phyloP scores from a whole-genome alignment of 2,329 filamentous ascomycete genomes.

The Penicillium freii region DNA sequence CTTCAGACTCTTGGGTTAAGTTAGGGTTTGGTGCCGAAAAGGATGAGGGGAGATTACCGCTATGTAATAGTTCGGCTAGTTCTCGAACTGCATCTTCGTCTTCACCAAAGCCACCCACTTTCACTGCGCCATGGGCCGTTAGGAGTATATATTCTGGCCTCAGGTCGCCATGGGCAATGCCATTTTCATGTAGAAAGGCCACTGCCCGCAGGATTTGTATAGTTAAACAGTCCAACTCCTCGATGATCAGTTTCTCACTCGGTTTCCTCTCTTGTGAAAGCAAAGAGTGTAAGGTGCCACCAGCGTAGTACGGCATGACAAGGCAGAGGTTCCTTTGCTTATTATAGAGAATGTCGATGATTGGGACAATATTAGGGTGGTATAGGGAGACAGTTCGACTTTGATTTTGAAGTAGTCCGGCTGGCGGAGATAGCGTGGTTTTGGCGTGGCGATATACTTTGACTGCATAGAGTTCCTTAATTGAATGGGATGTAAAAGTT shows the following conservation, averaged over 20 bases:
- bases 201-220: constrained; percentile 4
- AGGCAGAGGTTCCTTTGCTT: constrained; percentile 5
- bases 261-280: neutral
- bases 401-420: neutral
- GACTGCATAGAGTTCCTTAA: constrained; percentile 7
- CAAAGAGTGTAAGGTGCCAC: constrained; percentile 3
- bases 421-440: neutral
- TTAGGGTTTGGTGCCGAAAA: neutral
- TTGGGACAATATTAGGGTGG: constrained; percentile 7
- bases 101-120: constrained; percentile 12
- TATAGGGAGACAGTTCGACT: neutral
- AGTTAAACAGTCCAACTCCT: neutral
- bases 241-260: neutral
- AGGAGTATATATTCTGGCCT: constrained; percentile 7
- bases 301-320: constrained; percentile 10
- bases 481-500: neutral
- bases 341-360: constrained; percentile 10
- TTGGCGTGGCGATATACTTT: constrained; percentile 4
- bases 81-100: constrained; percentile 4
- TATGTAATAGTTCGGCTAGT: neutral
- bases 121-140: constrained; percentile 3
- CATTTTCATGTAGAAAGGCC: neutral
- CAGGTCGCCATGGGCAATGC: constrained; percentile 5
- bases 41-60: neutral
- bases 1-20: neutral